Conservation (phyloP, 2,329 filamentous ascomycete genomes). For the Ophiostoma sp. region DNA sequence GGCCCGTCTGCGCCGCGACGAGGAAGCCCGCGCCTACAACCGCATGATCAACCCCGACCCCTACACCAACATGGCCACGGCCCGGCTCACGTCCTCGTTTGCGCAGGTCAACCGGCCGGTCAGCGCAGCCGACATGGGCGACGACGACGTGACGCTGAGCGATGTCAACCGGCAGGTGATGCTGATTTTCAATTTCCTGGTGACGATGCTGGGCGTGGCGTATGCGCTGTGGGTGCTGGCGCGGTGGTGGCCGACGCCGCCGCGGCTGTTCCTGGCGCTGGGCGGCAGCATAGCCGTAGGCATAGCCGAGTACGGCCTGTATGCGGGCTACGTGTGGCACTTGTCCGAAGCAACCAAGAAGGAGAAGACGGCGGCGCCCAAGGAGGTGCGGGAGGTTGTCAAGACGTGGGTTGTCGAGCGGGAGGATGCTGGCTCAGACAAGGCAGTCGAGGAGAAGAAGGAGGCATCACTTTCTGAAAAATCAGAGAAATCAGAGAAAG, state of each 20-base stretch:
- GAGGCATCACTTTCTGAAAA: neutral
- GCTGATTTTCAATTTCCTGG: constrained; percentile 81
- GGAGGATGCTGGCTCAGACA: neutral
- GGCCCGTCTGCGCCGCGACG: constrained; percentile 73
- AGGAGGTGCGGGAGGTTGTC: constrained; percentile 64
- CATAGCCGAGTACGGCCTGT: constrained; percentile 71
- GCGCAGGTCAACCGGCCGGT: constrained; percentile 49
- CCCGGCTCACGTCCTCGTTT: constrained; percentile 43
- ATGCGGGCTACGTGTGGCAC: constrained; percentile 67
- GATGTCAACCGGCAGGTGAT: constrained; percentile 77
- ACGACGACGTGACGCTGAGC: constrained; percentile 62
- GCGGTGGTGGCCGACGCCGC: constrained; percentile 68
- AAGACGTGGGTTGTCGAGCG: constrained; percentile 63
- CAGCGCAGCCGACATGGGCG: constrained; percentile 42
- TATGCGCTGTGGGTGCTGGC: constrained; percentile 73
- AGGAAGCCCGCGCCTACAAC: constrained; percentile 77
- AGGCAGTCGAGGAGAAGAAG: constrained; percentile 26
- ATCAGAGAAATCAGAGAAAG: neutral
- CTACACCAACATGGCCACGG: constrained; percentile 33
- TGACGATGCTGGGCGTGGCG: constrained; percentile 76
- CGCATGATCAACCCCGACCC: constrained; percentile 64
- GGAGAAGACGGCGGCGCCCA: constrained; percentile 51
- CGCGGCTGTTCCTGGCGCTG: constrained; percentile 65
- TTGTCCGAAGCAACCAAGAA: constrained; percentile 62
- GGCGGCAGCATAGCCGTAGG: constrained; percentile 64